A percentile compares a stretch with the other conserved stretches of the same genome.
Conservation (phyloP, 352 stramenopile genomes). For the Albugo candida region DNA sequence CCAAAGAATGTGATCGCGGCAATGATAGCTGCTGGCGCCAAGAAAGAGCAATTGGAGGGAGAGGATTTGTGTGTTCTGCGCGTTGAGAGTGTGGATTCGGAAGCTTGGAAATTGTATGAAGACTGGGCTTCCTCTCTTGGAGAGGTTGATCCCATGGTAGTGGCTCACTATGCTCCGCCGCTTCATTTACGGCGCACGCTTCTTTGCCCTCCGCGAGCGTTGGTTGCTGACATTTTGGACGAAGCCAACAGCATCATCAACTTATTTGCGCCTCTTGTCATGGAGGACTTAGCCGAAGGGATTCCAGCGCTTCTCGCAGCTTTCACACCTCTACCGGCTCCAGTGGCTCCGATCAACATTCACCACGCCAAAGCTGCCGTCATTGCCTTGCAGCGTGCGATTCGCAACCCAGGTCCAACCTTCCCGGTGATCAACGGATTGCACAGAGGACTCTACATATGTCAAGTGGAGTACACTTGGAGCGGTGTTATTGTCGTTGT, state of each 20-base stretch:
- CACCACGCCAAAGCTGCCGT: constrained; percentile 7
- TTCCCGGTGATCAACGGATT: constrained; percentile 7
- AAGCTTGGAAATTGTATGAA: constrained; percentile 3
- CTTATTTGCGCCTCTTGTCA: constrained; percentile 5
- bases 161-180: constrained; percentile 6
- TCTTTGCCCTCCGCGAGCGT: constrained; percentile 6
- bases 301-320: constrained; percentile 7
- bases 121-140: no score
- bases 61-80: constrained; percentile 8
- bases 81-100: constrained; percentile 3
- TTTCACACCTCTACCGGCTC: constrained; percentile 2
- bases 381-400: constrained; percentile 5
- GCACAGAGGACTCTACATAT: constrained; percentile 4
- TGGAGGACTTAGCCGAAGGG: neutral
- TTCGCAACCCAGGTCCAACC: constrained; percentile 4
- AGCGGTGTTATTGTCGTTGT: constrained; percentile 1
- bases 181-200: constrained; percentile 1
- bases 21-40: constrained; percentile 6
- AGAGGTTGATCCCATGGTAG: constrained; percentile 5
- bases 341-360: constrained; percentile 2
- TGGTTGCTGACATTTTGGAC: constrained; percentile 2
- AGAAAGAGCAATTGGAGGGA: constrained; percentile 8
- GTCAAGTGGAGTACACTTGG: constrained; percentile 6
- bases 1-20: constrained; percentile 6
- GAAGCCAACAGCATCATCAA: constrained; percentile 12